phyloP scores from a whole-genome alignment of 352 stramenopile genomes.

The Phytophthora tubulina region DNA sequence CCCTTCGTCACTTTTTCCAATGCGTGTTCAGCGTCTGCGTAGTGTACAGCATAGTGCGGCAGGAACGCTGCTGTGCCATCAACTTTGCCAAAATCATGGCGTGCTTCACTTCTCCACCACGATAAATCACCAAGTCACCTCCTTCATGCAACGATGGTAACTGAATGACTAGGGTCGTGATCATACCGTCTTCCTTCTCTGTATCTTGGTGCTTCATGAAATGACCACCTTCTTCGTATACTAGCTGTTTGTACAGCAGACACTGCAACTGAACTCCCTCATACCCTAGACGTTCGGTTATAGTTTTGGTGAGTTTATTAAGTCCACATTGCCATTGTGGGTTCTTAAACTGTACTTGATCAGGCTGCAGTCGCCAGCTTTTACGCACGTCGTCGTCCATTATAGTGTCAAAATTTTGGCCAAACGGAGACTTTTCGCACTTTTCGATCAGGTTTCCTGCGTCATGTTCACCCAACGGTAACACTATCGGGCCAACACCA shows the following conservation, averaged over 20 bases:
- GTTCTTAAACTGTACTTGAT: constrained; percentile 28
- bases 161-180: constrained; percentile 55
- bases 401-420: constrained; percentile 19
- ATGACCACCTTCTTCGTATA: constrained; percentile 53
- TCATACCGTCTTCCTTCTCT: constrained; percentile 66
- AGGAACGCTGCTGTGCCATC: constrained; percentile 16
- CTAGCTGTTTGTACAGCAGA: constrained; percentile 54
- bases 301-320: constrained; percentile 3
- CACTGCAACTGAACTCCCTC: constrained; percentile 22
- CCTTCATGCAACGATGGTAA: constrained; percentile 35
- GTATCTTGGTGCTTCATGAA: constrained; percentile 60
- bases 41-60: constrained; percentile 39
- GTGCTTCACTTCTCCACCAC: constrained; percentile 8
- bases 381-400: constrained; percentile 37
- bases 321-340: constrained; percentile 23
- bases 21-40: constrained; percentile 37
- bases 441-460: constrained; percentile 6
- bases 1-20: constrained; percentile 34
- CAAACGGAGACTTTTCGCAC: constrained; percentile 45
- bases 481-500: neutral
- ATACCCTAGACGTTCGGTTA: constrained; percentile 21
- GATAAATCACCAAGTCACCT: constrained; percentile 36
- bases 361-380: constrained; percentile 20
- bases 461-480: neutral
- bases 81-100: constrained; percentile 34